These are phyloP conservation scores for Drechmeria coniospora DNA, from an alignment of 2,329 filamentous ascomycete genomes.

Conservation along the genomic window DNA sequence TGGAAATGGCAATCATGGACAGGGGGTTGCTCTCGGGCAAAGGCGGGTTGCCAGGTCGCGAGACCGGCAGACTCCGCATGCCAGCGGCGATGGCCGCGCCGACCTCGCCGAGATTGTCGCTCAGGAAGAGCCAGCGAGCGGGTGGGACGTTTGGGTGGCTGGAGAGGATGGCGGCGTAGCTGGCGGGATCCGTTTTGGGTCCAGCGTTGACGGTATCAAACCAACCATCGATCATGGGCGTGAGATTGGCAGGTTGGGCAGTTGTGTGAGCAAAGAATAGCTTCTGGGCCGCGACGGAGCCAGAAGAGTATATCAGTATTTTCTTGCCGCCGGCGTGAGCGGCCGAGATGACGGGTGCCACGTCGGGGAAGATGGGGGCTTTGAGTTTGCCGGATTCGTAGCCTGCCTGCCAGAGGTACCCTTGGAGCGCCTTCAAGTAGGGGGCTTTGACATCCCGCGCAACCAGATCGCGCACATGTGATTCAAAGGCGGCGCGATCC, in stretches of 20 bases:
- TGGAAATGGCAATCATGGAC: slow-evolving; percentile 16
- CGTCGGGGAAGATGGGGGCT: slow-evolving; percentile 62
- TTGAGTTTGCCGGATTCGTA: slow-evolving; percentile 55
- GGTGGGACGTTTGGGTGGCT: slow-evolving; percentile 25
- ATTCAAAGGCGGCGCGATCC: slow-evolving; percentile 42
- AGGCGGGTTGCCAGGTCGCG: slow-evolving; percentile 55
- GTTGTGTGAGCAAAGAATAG: slow-evolving; percentile 57
- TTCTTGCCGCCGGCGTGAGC: slow-evolving; percentile 42
- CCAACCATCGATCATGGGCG: slow-evolving; percentile 44
- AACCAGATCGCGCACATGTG: slow-evolving; percentile 57
- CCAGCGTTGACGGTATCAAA: slow-evolving; percentile 76
- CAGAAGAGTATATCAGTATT: slow-evolving; percentile 69
- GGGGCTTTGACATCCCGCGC: slow-evolving; percentile 56
- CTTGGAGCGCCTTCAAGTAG: slow-evolving; percentile 67
- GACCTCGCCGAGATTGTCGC: slow-evolving; percentile 61
- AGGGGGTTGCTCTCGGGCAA: slow-evolving; percentile 34
- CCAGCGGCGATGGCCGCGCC: slow-evolving; percentile 45
- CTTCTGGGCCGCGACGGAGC: slow-evolving; percentile 68
- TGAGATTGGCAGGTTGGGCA: slow-evolving; percentile 42
- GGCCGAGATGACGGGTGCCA: slow-evolving; percentile 42
- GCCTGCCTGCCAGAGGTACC: slow-evolving; percentile 62
- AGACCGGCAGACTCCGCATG: slow-evolving; percentile 47
- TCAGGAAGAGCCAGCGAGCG: slow-evolving; percentile 57
- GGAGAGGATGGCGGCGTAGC: slow-evolving; percentile 50
- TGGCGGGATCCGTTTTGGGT: slow-evolving; percentile 49